phyloP scores from a whole-genome alignment of 2,329 filamentous ascomycete species.

The Cytospora piceicola region DNA sequence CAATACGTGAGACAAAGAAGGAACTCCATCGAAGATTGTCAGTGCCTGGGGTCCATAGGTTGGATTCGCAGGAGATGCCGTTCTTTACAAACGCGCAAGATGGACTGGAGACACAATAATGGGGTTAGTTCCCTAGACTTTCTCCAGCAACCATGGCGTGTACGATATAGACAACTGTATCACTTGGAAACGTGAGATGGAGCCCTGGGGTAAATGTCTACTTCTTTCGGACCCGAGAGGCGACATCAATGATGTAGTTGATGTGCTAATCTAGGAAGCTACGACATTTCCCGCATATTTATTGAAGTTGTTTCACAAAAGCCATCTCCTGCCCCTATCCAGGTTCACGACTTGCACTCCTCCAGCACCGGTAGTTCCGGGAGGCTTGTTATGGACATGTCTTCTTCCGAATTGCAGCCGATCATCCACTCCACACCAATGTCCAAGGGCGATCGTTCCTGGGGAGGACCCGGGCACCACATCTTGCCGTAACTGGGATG shows the following conservation, averaged over 20 bases:
- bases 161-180: neutral
- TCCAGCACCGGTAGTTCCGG: no score
- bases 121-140: no score
- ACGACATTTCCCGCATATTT: no score
- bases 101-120: constrained; percentile 19
- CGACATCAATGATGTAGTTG: no score
- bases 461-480: neutral
- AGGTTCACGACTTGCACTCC: no score
- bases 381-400: no score
- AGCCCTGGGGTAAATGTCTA: neutral
- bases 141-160: no score
- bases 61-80: constrained; percentile 28
- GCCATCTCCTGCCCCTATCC: no score
- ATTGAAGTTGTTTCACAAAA: no score
- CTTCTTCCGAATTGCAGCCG: neutral
- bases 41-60: constrained; percentile 20
- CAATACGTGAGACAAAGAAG: constrained; percentile 25
- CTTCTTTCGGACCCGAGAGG: no score
- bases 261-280: no score
- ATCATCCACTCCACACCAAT: constrained; percentile 6
- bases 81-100: constrained; percentile 25
- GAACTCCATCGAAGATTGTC: constrained; percentile 22
- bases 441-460: neutral
- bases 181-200: neutral
- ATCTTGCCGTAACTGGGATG: constrained; percentile 8